Percentiles rank a stretch among this genome's conserved stretches.
Conservation (phyloP, 1,284 basidiomycete species). For the Malassezia pachydermatis region DNA sequence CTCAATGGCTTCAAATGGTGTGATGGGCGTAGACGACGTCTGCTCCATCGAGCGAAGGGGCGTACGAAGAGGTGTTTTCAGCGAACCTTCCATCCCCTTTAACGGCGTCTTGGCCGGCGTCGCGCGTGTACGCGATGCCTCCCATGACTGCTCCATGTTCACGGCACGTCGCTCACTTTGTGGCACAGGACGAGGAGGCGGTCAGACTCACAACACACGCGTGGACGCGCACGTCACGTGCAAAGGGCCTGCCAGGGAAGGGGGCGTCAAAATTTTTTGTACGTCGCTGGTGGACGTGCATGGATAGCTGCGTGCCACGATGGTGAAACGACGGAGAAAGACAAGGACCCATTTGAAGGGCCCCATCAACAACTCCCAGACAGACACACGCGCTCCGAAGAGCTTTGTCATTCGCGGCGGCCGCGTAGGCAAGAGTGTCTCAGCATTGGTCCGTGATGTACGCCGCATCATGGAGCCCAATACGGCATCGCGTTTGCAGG, state of each 20-base stretch:
- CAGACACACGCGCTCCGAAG: conserved; percentile 50
- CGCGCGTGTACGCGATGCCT: too few relatives aligned
- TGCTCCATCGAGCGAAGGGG: conserved; percentile 38
- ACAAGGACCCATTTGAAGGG: conserved; percentile 44
- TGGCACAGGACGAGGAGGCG: neutral
- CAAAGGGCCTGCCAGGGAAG: too few relatives aligned
- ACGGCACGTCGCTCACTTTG: too few relatives aligned
- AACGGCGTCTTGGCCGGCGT: too few relatives aligned
- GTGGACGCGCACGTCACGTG: conserved; percentile 17
- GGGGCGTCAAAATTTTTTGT: too few relatives aligned
- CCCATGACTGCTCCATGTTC: too few relatives aligned
- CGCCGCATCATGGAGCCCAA: conserved; percentile 96
- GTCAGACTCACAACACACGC: conserved; percentile 5
- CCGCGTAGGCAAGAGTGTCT: conserved; percentile 73
- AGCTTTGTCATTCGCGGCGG: conserved; percentile 85
- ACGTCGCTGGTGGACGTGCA: conserved; percentile 1
- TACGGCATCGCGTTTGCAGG: conserved; percentile 83
- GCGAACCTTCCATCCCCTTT: too few relatives aligned
- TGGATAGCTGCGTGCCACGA: neutral
- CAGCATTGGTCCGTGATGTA: conserved; percentile 80
- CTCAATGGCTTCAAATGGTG: conserved; percentile 49
- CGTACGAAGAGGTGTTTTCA: conserved; percentile 38
- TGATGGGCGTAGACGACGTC: conserved; percentile 44
- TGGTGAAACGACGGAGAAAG: conserved; percentile 27
- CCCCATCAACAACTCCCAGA: conserved; percentile 27